phyloP scores from a whole-genome alignment of 345 rosid genomes.

The Citrus sinensis region DVS_A1.0 CM039167.1:8693501-8694000 shows the following conservation, averaged over 20 bases:
- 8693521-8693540: conserved; percentile 48
- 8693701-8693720: background rate
- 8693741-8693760: too few species aligned
- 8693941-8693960: background rate
- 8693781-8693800: background rate
- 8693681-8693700: background rate
- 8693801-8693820: background rate
- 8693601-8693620: background rate
- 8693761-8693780: too few species aligned
- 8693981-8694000: background rate
- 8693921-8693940: background rate
- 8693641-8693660: conserved; percentile 4
- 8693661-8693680: conserved; percentile 23
- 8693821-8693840: background rate
- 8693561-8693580: conserved; percentile 8
- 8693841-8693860: too few species aligned
- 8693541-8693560: conserved; percentile 31
- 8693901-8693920: background rate
- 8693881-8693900: conserved; percentile 7
- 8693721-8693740: background rate
- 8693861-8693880: background rate
- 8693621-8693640: background rate
- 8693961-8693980: background rate
- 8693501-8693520: conserved; percentile 52
- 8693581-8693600: background rate